Evolutionary conservation across 768 basidiomycete species (phyloP).

Genomic region (Cystobasidium onofrii): DNA sequence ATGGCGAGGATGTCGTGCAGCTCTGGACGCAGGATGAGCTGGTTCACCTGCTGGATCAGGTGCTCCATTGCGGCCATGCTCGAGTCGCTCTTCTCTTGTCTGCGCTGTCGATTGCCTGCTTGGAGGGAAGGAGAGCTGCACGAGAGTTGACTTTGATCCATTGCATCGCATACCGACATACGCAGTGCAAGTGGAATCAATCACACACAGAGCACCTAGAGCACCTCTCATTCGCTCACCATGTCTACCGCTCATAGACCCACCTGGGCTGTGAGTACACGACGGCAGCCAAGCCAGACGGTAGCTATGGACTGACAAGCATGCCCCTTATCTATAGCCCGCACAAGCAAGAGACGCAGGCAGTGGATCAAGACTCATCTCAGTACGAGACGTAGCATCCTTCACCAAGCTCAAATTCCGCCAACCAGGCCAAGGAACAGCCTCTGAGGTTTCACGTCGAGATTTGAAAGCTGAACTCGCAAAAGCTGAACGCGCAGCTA

Average conservation of each 20-base stretch:
- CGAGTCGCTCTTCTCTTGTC: background rate
- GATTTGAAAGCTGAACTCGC: constrained; percentile 78
- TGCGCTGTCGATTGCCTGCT: background rate
- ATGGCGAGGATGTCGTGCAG: constrained; percentile 87
- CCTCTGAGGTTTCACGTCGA: constrained; percentile 62
- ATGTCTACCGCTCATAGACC: constrained; percentile 29
- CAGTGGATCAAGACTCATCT: constrained; percentile 14
- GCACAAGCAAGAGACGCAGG: constrained; percentile 31
- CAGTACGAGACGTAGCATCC: constrained; percentile 55
- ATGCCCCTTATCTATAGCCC: background rate
- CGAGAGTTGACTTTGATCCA: background rate
- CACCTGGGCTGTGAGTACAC: constrained; percentile 25
- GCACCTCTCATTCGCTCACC: background rate
- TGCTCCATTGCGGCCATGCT: constrained; percentile 4
- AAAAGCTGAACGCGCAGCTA: constrained; percentile 73
- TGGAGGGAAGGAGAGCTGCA: background rate
- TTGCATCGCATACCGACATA: background rate
- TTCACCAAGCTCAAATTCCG: constrained; percentile 98
- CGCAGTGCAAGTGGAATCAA: background rate
- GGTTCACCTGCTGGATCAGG: constrained; percentile 45
- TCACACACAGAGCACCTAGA: background rate
- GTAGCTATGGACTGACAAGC: background rate
- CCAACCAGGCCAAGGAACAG: constrained; percentile 85
- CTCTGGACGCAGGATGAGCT: constrained; percentile 52
- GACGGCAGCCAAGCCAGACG: background rate